Evolutionary conservation across 257 asterid genomes (phyloP).

Genomic region (Leonotis leonurus): DNA sequence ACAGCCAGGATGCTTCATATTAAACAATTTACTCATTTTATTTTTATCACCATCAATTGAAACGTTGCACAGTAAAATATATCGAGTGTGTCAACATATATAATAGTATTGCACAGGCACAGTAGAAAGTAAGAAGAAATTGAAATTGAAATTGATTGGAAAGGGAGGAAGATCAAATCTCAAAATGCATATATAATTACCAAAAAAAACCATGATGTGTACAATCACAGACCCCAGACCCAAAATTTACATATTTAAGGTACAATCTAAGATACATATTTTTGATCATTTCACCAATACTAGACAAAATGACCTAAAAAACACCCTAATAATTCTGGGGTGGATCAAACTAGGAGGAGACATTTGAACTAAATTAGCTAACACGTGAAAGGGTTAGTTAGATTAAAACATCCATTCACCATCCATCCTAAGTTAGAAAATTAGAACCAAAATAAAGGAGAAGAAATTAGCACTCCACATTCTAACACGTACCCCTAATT

Average conservation of each 20-base stretch:
- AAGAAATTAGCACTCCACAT: background rate
- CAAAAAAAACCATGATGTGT: slow-evolving; percentile 14
- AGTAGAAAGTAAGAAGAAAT: too few species aligned
- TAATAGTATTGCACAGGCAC: too few species aligned
- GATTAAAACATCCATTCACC: slow-evolving; percentile 9
- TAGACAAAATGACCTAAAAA: background rate
- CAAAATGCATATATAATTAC: background rate
- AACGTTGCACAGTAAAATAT: too few species aligned
- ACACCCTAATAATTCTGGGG: background rate
- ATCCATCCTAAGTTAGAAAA: slow-evolving; percentile 10
- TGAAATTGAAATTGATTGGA: background rate
- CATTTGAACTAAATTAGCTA: background rate
- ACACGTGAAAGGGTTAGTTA: slow-evolving; percentile 17
- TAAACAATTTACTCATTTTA: too few species aligned
- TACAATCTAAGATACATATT: slow-evolving; percentile 11
- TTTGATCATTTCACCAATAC: background rate
- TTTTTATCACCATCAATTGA: too few species aligned
- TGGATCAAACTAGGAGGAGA: background rate
- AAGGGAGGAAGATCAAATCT: background rate
- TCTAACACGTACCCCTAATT: slow-evolving; percentile 9
- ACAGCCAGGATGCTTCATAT: slow-evolving; percentile 21
- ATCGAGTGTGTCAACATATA: too few species aligned
- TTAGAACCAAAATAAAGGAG: background rate
- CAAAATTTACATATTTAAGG: slow-evolving; percentile 27
- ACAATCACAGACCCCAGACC: slow-evolving; percentile 20